phyloP scores from a whole-genome alignment of 306 rosid genomes.

The Mimosa pudica region DNA sequence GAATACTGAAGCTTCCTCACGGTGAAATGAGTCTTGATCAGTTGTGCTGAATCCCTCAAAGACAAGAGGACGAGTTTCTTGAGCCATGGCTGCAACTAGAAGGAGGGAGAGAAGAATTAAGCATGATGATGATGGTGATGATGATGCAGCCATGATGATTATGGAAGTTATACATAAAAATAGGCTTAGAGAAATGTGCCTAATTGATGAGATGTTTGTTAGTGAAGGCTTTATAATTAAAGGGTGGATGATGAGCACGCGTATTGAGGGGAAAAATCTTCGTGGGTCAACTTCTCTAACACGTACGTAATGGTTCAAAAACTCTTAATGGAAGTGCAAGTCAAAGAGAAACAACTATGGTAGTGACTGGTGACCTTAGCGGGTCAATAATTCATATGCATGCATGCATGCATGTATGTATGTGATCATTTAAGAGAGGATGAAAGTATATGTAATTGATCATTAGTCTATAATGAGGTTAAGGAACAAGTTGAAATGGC shows the following conservation, averaged over 20 bases:
- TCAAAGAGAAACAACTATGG: constrained; percentile 10
- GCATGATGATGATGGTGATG: background rate
- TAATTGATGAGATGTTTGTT: background rate
- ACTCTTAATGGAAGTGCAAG: background rate
- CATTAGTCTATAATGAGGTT: background rate
- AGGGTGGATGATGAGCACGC: background rate
- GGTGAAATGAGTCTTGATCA: background rate
- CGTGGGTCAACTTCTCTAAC: constrained; percentile 25
- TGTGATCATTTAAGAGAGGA: background rate
- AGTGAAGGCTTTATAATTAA: background rate
- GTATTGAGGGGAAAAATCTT: background rate
- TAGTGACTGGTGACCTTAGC: background rate
- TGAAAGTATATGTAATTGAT: background rate
- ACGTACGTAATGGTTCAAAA: background rate
- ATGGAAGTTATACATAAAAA: background rate
- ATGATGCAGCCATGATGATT: constrained; percentile 39
- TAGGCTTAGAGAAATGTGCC: background rate
- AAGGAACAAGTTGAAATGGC: background rate
- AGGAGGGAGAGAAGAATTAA: background rate
- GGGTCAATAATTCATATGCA: background rate
- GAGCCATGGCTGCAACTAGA: constrained; percentile 22
- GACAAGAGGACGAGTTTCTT: background rate
- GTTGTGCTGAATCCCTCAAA: constrained; percentile 49
- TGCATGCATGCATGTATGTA: too few relatives aligned
- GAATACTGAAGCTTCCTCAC: constrained; percentile 33